Base-by-base conservation (phyloP, 768 basidiomycete species). In the Leccinum subgranulosum region DNA sequence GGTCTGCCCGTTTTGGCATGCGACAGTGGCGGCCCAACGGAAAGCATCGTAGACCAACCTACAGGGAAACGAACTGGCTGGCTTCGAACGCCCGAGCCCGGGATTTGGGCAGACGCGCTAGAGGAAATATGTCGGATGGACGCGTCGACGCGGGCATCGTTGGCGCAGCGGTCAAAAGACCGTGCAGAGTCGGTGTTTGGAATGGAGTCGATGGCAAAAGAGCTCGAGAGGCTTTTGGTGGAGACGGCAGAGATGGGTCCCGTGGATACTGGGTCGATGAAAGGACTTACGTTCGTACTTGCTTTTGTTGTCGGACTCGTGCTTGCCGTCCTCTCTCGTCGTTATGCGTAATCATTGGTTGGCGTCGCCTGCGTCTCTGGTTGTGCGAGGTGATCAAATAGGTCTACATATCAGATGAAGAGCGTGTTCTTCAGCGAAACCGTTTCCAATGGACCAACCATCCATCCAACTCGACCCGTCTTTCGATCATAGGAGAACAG, bases 1-100 rank as follows among this genome's bases (percentile, higher is more conserved):
- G 92, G 94, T 3, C 71, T 98, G 0, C 94, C 95, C 0, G 88
- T 98, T 1, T 74, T 99, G 19, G 95, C 94, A 0, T 92, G 89
- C 64, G 75, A 92, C 67, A 86, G 83, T 57, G 92, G 92, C 15
- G 96, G 96, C 3, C 97, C 97, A 9, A 90, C 85, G 2, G 97
- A 99, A 74, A 96, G 90, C 54, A 75, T 96, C 28, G 68, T 87
- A n/a, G 75, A 75, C 56, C 43, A 57, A 6, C 73, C 73, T 2
- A 43, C 55, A 9, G 73, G 74, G 27, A 54, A 78, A 51, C 77
- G 84, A 27, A 97, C 95, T 0, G 96, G 94, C 0, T 89, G 91
- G 83, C 77, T 97, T 17, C 78, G 85, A 19, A 57, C 74, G 1
- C 88, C 94, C 0, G 78, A 83, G 19, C 65, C 84, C 0, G 75